Evolutionary conservation across 1,284 basidiomycete species (phyloP).

Genomic region (Gymnopus androsaceus): DNA sequence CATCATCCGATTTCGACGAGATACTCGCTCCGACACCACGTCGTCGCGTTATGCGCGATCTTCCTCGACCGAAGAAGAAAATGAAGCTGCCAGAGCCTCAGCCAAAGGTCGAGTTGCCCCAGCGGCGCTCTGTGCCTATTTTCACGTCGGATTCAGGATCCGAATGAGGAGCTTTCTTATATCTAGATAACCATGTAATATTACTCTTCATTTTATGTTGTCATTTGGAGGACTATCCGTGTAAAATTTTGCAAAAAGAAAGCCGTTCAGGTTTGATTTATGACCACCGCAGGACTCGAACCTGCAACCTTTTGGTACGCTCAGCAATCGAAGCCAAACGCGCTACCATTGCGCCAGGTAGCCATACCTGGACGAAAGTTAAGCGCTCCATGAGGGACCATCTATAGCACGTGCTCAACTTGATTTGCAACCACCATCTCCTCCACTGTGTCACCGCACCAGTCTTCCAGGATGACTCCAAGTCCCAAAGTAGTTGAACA

Average conservation of each 20-base stretch:
- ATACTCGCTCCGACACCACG: not conserved
- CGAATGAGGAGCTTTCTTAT: not conserved
- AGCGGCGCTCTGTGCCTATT: too few species aligned
- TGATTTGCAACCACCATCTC: slow-evolving; percentile 22
- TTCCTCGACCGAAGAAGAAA: slow-evolving; percentile 3
- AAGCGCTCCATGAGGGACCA: too few species aligned
- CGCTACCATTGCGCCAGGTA: slow-evolving; percentile 84
- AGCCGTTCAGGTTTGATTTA: not conserved
- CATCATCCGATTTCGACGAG: not conserved
- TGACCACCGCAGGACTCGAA: slow-evolving; percentile 87
- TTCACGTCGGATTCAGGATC: not conserved
- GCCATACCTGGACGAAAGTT: too few species aligned
- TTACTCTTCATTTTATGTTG: too few species aligned
- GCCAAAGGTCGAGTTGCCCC: too few species aligned
- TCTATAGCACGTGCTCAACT: not conserved
- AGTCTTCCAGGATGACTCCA: not conserved
- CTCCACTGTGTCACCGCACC: not conserved
- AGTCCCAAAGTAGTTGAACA: not conserved
- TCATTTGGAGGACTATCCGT: too few species aligned
- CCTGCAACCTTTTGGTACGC: slow-evolving; percentile 80
- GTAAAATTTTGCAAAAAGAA: too few species aligned
- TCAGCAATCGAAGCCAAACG: slow-evolving; percentile 79
- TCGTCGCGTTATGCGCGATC: slow-evolving; percentile 9
- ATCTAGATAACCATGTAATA: too few species aligned
- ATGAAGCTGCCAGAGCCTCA: not conserved